A percentile compares a stretch with the other conserved stretches of the same genome.
phyloP scores from a whole-genome alignment of 805 yeast species.

The Yarrowia sp. region DNA sequence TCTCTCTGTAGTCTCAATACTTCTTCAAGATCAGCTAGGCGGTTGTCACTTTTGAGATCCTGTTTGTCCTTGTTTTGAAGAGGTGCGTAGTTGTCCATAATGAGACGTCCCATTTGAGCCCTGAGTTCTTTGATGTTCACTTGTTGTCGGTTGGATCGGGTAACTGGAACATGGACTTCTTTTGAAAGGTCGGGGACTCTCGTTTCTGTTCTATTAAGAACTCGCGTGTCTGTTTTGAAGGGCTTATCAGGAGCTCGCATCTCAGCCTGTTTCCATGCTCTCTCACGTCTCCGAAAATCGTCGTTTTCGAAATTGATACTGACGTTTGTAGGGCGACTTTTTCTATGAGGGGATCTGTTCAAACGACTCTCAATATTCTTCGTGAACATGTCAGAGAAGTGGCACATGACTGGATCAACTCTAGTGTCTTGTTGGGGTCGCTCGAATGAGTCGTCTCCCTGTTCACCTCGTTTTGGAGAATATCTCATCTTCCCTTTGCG shows the following conservation, averaged over 20 bases:
- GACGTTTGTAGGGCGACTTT: background rate
- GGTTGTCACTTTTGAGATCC: background rate
- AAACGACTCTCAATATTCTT: constrained; percentile 1
- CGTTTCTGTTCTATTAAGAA: background rate
- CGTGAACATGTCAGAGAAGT: background rate
- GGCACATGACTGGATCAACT: background rate
- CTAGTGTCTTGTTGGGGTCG: background rate
- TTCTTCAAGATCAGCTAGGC: constrained; percentile 1
- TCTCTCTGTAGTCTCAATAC: background rate
- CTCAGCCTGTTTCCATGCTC: constrained; percentile 4
- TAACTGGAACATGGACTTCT: background rate
- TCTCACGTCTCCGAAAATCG: background rate
- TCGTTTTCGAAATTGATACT: background rate
- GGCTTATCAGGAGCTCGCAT: background rate
- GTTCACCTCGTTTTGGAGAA: background rate
- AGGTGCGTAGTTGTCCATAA: constrained; percentile 6
- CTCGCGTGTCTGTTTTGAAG: background rate
- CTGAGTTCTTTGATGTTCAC: constrained; percentile 12
- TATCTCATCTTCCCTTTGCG: no score
- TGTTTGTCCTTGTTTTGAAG: background rate
- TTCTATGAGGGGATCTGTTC: constrained; percentile 6
- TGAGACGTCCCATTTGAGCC: constrained; percentile 1
- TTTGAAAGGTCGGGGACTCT: background rate
- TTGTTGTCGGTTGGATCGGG: background rate
- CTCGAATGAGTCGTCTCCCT: no score